Conservation (phyloP, 352 stramenopile species). For the Phytophthora hibernalis region DNA sequence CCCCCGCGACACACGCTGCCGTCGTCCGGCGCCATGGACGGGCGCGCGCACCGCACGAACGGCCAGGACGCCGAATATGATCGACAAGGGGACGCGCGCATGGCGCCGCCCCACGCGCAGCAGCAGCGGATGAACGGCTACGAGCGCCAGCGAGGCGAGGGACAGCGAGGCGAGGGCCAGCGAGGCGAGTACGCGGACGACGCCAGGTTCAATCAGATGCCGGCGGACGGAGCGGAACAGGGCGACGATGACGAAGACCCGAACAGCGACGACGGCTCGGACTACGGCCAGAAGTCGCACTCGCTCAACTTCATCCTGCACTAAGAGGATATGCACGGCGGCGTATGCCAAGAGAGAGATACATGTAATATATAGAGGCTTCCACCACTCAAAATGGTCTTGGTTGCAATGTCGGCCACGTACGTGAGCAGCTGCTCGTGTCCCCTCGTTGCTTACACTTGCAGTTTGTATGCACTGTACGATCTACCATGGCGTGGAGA, state of each 20-base stretch:
- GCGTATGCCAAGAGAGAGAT: conserved; percentile 9
- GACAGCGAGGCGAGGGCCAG: conserved; percentile 21
- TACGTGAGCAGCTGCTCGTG: conserved; percentile 8
- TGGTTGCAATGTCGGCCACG: too few species aligned
- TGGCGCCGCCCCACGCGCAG: conserved; percentile 17
- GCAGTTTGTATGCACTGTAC: conserved; percentile 15
- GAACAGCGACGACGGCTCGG: conserved; percentile 64
- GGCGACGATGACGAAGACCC: conserved; percentile 39
- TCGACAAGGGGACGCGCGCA: conserved; percentile 27
- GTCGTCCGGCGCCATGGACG: conserved; percentile 19
- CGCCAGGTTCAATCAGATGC: conserved; percentile 22
- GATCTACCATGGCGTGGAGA: conserved; percentile 27
- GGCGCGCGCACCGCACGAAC: conserved; percentile 25
- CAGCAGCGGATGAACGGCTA: conserved; percentile 23
- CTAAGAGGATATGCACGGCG: conserved; percentile 35
- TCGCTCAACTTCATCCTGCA: conserved; percentile 89
- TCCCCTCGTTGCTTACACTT: conserved; percentile 23
- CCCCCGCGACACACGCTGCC: conserved; percentile 17
- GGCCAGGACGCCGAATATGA: conserved; percentile 29
- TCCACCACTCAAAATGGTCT: conserved; percentile 11
- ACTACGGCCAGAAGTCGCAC: conserved; percentile 75
- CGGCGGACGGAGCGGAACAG: conserved; percentile 8
- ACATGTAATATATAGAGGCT: conserved; percentile 42
- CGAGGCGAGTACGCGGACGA: conserved; percentile 26
- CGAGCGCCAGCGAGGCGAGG: conserved; percentile 17